These are phyloP conservation scores for Cercospora brassicicola DNA, from an alignment of 2,329 filamentous ascomycete species.

Conservation along the genomic window DNA sequence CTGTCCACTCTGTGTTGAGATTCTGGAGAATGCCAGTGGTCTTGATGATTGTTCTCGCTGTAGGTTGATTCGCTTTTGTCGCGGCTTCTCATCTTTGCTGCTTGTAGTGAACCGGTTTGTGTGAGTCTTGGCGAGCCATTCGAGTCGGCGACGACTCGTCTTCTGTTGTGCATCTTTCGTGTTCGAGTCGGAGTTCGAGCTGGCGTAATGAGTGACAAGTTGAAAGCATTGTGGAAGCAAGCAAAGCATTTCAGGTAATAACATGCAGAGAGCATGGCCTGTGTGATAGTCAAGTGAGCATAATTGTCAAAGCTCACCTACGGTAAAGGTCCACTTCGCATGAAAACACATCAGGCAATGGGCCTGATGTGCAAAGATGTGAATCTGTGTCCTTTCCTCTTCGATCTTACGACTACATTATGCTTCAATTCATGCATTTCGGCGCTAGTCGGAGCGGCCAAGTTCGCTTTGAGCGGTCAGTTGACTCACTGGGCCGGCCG, in stretches of 20 bases:
- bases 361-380: not conserved
- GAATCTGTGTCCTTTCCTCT: not conserved
- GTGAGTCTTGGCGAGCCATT: not conserved
- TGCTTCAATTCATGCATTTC: not conserved
- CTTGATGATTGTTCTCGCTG: not conserved
- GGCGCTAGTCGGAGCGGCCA: not conserved
- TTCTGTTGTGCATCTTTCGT: not conserved
- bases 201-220: not conserved
- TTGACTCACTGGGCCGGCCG: not conserved
- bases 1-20: not conserved
- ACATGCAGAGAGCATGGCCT: not conserved
- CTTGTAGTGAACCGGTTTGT: not conserved
- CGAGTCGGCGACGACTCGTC: not conserved
- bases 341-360: not conserved
- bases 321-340: not conserved
- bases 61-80: not conserved
- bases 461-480: not conserved
- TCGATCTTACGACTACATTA: not conserved
- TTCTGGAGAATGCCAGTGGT: not conserved
- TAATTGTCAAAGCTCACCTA: not conserved
- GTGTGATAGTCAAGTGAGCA: not conserved
- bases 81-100: not conserved
- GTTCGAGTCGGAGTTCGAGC: not conserved
- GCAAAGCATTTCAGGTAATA: not conserved
- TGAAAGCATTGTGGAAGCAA: not conserved